Conservation (phyloP, 169 alveolate species). For the Blepharisma undulans region DNA sequence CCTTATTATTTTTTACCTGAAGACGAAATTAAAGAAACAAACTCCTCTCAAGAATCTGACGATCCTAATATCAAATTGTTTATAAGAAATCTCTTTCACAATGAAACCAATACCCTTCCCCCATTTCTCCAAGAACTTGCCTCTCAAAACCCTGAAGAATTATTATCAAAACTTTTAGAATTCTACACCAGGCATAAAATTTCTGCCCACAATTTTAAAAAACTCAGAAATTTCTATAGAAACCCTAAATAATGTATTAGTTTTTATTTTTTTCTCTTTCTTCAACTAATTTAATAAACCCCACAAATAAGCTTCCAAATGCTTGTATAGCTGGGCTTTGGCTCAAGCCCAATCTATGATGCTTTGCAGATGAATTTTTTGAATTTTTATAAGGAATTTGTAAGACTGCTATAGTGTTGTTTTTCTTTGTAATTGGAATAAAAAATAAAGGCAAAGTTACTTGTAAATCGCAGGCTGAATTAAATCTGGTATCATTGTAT, state of each 20-base stretch:
- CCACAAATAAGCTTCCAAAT: neutral
- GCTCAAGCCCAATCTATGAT: neutral
- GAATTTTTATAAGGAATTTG: neutral
- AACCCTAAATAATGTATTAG: neutral
- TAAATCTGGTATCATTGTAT: neutral
- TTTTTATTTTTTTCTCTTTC: neutral
- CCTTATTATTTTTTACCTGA: neutral
- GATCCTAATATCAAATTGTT: neutral
- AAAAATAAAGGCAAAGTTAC: neutral
- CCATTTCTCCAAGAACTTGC: neutral
- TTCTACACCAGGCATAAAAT: neutral
- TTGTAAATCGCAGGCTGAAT: neutral
- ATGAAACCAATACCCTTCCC: neutral
- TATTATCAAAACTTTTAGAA: neutral
- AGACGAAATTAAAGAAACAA: neutral
- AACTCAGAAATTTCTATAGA: neutral
- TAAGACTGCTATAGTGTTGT: neutral
- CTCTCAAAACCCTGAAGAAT: neutral
- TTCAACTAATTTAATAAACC: neutral
- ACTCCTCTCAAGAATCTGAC: neutral
- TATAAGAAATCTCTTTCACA: no score
- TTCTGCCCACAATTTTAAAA: neutral
- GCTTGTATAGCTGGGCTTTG: neutral
- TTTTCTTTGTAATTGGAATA: neutral
- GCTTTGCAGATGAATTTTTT: neutral